A percentile compares a stretch with the other conserved stretches of the same genome.
These are phyloP conservation scores for Adenanthera pavonina DNA, from an alignment of 306 rosid species.

Conservation along the genomic window DNA sequence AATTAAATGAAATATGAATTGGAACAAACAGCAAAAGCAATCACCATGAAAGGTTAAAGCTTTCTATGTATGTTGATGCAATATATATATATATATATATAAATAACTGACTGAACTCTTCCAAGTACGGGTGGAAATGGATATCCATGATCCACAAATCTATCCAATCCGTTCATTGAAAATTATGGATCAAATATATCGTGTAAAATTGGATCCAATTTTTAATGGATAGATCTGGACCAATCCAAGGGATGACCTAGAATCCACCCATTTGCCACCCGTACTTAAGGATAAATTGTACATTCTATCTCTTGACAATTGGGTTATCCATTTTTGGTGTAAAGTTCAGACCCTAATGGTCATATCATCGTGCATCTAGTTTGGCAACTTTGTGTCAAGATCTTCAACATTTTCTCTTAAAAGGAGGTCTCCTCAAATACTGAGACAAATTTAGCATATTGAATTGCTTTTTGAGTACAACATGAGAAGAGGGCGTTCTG, in stretches of 20 bases:
- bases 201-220: neutral
- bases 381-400: neutral
- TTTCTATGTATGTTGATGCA: neutral
- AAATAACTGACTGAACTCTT: neutral
- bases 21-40: slow-evolving; percentile 29
- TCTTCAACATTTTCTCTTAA: neutral
- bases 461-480: neutral
- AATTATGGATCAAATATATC: neutral
- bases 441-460: neutral
- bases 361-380: neutral
- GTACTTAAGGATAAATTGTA: too few species aligned
- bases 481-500: neutral
- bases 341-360: neutral
- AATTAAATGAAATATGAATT: slow-evolving; percentile 13
- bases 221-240: neutral
- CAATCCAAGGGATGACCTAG: neutral
- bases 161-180: neutral
- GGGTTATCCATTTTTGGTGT: slow-evolving; percentile 3
- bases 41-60: neutral
- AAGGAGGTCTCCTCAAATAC: neutral
- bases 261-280: too few species aligned
- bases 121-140: neutral
- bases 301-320: neutral
- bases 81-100: neutral
- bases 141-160: neutral